Percentiles rank a stretch among this genome's conserved stretches.
Conservation (phyloP, 495 filamentous ascomycete genomes). For the Hypomontagnella monticulosa region DNA sequence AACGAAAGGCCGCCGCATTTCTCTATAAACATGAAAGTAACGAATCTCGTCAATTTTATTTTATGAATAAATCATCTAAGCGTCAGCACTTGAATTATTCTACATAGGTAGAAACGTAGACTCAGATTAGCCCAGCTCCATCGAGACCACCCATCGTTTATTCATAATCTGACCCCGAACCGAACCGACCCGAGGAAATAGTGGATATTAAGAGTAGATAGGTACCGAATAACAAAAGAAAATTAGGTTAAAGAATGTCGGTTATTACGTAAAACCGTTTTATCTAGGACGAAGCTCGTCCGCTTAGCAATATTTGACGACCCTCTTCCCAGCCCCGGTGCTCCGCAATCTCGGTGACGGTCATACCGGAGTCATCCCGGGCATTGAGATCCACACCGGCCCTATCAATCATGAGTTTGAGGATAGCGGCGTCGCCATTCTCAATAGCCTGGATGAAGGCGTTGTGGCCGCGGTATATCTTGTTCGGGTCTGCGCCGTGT, state of each 20-base stretch:
- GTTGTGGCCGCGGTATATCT: constrained; percentile 64
- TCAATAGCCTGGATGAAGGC: constrained; percentile 62
- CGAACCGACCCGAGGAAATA: constrained; percentile 5
- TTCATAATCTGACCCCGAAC: constrained; percentile 1
- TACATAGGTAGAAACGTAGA: not conserved
- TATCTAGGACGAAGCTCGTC: not conserved
- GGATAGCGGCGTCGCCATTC: constrained; percentile 53
- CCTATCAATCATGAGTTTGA: constrained; percentile 57
- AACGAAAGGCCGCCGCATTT: no score
- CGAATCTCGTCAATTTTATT: no score
- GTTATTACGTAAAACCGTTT: not conserved
- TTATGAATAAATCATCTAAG: no score
- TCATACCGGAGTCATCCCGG: constrained; percentile 52
- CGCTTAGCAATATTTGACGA: constrained; percentile 36
- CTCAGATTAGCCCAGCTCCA: constrained; percentile 2
- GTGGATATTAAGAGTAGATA: constrained; percentile 14
- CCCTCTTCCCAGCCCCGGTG: constrained; percentile 52
- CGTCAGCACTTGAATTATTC: no score
- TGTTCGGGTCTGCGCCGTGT: constrained; percentile 63
- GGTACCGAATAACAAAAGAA: constrained; percentile 5
- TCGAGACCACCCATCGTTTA: constrained; percentile 8
- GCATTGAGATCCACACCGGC: constrained; percentile 54
- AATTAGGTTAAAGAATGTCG: not conserved
- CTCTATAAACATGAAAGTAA: no score
- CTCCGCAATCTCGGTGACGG: constrained; percentile 50